Conservation (phyloP, 352 stramenopile species). For the Globisporangium splendens region DNA sequence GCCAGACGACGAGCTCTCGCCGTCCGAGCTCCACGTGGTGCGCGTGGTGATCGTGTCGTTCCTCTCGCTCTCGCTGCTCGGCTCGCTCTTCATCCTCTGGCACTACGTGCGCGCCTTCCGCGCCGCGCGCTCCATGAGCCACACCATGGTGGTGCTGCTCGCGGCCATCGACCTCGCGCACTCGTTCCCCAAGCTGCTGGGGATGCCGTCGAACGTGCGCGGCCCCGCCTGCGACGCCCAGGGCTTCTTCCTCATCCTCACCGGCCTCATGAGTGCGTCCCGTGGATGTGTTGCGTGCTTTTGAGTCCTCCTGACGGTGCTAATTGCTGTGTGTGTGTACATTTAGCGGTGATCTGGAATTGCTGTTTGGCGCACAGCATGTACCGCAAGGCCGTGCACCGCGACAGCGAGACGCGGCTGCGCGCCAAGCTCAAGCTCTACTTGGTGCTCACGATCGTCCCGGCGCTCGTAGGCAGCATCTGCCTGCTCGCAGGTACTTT, state of each 20-base stretch:
- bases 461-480: conserved; percentile 31
- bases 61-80: conserved; percentile 38
- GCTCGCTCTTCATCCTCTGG: conserved; percentile 45
- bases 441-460: conserved; percentile 39
- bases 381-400: conserved; percentile 61
- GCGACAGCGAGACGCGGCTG: conserved; percentile 60
- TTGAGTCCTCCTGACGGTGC: no score
- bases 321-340: neutral
- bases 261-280: conserved; percentile 51
- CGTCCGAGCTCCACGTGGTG: conserved; percentile 24
- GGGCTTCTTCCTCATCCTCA: conserved; percentile 47
- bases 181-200: conserved; percentile 52
- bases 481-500: conserved; percentile 35
- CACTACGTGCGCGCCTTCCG: conserved; percentile 22
- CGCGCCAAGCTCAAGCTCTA: conserved; percentile 63
- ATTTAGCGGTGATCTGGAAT: conserved; percentile 60
- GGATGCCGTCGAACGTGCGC: conserved; percentile 17
- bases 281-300: no score
- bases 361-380: conserved; percentile 68
- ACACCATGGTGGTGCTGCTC: conserved; percentile 73
- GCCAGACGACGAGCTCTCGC: conserved; percentile 14
- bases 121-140: conserved; percentile 38
- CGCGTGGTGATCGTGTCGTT: conserved; percentile 33
- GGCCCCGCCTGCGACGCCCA: conserved; percentile 43
- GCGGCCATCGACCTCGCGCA: conserved; percentile 54